These are phyloP conservation scores for Curvularia spicifera DNA, from an alignment of 2,329 filamentous ascomycete genomes.

Conservation along the genomic window DNA sequence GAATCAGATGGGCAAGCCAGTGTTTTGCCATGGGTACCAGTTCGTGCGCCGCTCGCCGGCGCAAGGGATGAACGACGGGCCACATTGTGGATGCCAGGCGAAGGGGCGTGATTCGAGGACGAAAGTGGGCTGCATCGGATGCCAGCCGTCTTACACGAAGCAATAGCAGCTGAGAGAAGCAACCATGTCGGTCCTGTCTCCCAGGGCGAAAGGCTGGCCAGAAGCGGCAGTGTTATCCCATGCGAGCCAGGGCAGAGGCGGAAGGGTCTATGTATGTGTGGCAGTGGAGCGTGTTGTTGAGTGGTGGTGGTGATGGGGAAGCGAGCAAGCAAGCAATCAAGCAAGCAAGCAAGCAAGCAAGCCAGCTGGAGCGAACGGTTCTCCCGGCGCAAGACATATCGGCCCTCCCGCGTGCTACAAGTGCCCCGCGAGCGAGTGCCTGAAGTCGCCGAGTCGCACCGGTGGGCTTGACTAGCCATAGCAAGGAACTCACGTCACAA, in stretches of 20 bases:
- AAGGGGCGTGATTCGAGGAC: slow-evolving; percentile 37
- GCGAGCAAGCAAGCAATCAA: no score
- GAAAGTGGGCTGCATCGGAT: slow-evolving; percentile 30
- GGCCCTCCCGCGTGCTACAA: slow-evolving; percentile 25
- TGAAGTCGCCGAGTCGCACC: slow-evolving; percentile 41
- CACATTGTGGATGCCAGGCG: slow-evolving; percentile 36
- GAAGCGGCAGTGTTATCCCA: slow-evolving; percentile 30
- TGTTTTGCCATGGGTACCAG: slow-evolving; percentile 28
- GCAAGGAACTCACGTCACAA: slow-evolving; percentile 35
- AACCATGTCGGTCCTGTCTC: slow-evolving; percentile 9
- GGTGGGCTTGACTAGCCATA: slow-evolving; percentile 22
- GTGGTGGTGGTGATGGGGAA: not conserved
- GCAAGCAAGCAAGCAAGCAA: no score
- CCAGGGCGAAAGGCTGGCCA: slow-evolving; percentile 24
- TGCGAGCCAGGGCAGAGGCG: slow-evolving; percentile 4
- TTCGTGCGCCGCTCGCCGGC: slow-evolving; percentile 28
- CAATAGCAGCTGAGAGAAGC: slow-evolving; percentile 32
- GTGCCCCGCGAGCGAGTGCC: slow-evolving; percentile 37
- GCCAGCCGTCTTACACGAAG: slow-evolving; percentile 27
- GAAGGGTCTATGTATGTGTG: not conserved
- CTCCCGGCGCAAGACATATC: slow-evolving; percentile 27
- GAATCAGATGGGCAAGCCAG: slow-evolving; percentile 29
- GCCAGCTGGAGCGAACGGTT: slow-evolving; percentile 18
- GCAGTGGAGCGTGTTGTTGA: slow-evolving; percentile 6
- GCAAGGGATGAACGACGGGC: slow-evolving; percentile 36